These are phyloP conservation scores for Hondaea fermentalgiana DNA, from an alignment of 108 stramenopile species.

Conservation along the genomic window DNA sequence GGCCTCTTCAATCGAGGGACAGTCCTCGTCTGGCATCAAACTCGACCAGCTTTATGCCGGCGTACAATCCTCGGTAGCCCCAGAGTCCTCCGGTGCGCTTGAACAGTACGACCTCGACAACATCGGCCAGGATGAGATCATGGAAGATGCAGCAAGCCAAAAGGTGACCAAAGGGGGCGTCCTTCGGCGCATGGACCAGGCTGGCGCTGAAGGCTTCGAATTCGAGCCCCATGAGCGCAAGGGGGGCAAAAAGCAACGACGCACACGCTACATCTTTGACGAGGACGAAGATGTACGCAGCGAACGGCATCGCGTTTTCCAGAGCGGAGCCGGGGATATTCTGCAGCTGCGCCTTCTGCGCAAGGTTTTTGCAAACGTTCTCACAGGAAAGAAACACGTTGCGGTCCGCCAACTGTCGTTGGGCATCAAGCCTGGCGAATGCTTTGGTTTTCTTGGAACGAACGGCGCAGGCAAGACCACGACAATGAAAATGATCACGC, in stretches of 20 bases:
- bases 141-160: neutral
- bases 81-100: neutral
- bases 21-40: neutral
- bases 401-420: constrained; percentile 19
- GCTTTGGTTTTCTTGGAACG: constrained; percentile 43
- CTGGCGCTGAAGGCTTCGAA: neutral
- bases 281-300: neutral
- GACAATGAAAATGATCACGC: neutral
- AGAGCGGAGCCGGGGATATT: neutral
- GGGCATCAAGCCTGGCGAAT: constrained; percentile 25
- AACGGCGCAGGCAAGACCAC: constrained; percentile 68
- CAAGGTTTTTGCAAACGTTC: neutral
- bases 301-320: neutral
- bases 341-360: neutral
- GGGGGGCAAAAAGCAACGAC: neutral
- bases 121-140: neutral
- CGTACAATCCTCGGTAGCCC: neutral
- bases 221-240: neutral
- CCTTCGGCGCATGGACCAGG: neutral
- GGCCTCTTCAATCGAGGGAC: neutral
- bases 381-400: neutral
- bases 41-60: neutral
- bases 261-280: neutral
- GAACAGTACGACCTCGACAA: neutral
- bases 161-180: neutral